Conservation (phyloP, 2,329 filamentous ascomycete genomes). For the Curvularia hawaiiensis region DNA sequence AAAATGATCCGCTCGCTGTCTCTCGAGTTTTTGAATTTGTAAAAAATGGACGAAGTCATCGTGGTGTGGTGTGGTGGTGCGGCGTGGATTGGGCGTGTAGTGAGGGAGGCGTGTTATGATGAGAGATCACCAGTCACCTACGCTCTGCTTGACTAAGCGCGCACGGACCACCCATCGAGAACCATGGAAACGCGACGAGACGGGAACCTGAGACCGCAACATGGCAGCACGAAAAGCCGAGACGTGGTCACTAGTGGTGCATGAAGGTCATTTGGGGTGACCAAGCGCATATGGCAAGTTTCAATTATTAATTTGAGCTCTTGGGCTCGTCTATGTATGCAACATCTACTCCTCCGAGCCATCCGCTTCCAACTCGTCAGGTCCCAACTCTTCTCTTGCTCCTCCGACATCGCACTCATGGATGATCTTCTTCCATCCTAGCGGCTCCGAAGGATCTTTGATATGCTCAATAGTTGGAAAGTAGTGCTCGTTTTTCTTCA, state of each 20-base stretch:
- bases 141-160: slow-evolving; percentile 1
- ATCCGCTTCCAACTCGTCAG: slow-evolving; percentile 38
- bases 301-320: not conserved
- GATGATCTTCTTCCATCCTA: slow-evolving; percentile 64
- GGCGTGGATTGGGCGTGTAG: slow-evolving; percentile 5
- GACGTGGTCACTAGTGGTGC: not conserved
- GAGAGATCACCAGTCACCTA: slow-evolving; percentile 7
- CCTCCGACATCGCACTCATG: slow-evolving; percentile 56
- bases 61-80: slow-evolving; percentile 10
- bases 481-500: slow-evolving; percentile 99
- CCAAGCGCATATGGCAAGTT: not conserved
- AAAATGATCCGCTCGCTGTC: slow-evolving; percentile 94
- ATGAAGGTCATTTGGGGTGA: not conserved
- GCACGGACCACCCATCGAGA: slow-evolving; percentile 4
- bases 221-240: not conserved
- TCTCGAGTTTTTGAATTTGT: slow-evolving; percentile 99
- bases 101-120: slow-evolving; percentile 14
- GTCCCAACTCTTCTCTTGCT: slow-evolving; percentile 37
- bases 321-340: slow-evolving; percentile 1
- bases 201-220: not conserved
- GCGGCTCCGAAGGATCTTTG: slow-evolving; percentile 58
- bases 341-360: slow-evolving; percentile 23
- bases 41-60: slow-evolving; percentile 98
- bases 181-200: not conserved
- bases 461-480: slow-evolving; percentile 70